These are phyloP conservation scores for Candida palmyrensis DNA, from an alignment of 805 yeast genomes.

Conservation along the genomic window DNA sequence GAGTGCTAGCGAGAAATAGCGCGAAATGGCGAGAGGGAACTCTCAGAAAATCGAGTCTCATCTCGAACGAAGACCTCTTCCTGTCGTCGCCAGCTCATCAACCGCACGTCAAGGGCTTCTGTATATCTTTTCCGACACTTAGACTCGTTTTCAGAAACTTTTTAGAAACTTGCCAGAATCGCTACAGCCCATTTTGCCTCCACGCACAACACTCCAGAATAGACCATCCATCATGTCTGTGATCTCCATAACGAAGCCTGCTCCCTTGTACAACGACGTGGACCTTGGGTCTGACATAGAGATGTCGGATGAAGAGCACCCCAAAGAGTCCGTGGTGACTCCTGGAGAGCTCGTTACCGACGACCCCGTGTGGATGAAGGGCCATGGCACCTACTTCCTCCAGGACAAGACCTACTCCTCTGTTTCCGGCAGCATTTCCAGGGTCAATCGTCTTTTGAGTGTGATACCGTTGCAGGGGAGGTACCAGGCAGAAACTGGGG, in stretches of 20 bases:
- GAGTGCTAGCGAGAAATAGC: too few relatives aligned
- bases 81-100: too few relatives aligned
- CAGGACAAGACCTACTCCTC: constrained; percentile 78
- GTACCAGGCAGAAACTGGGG: constrained; percentile 93
- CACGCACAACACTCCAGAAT: too few relatives aligned
- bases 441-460: constrained; percentile 81
- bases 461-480: constrained; percentile 84
- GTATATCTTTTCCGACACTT: too few relatives aligned
- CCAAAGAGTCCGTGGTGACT: constrained; percentile 52
- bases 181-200: too few relatives aligned
- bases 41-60: too few relatives aligned
- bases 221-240: too few relatives aligned
- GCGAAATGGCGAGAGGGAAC: too few relatives aligned
- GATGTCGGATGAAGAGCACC: constrained; percentile 27
- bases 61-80: too few relatives aligned
- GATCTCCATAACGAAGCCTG: constrained; percentile 34
- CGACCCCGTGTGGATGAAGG: constrained; percentile 97
- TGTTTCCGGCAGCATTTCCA: constrained; percentile 84
- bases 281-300: constrained; percentile 34
- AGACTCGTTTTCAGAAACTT: too few relatives aligned
- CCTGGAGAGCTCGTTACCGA: constrained; percentile 97
- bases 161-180: too few relatives aligned
- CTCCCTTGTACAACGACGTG: constrained; percentile 6
- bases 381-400: constrained; percentile 89
- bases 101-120: too few relatives aligned